Conservation (phyloP, 106 monocot genomes). For the Allium sativum region DNA sequence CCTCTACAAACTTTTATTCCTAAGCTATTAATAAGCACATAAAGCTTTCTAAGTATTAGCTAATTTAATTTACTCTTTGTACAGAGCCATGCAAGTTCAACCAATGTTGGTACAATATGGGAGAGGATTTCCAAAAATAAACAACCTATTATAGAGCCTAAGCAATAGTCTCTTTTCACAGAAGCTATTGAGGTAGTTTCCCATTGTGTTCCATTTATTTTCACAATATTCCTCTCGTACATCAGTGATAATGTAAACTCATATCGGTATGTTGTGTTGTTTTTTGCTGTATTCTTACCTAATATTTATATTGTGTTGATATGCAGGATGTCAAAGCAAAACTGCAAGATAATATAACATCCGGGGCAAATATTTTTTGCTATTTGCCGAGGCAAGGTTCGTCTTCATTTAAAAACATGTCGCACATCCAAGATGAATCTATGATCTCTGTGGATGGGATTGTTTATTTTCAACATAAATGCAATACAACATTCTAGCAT, state of each 20-base stretch:
- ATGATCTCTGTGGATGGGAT: too few relatives aligned
- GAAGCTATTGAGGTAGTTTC: conserved; percentile 67
- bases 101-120: conserved; percentile 69
- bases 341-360: conserved; percentile 48
- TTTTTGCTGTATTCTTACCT: not conserved
- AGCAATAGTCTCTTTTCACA: conserved; percentile 68
- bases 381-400: conserved; percentile 96
- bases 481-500: too few relatives aligned
- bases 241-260: not conserved
- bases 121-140: conserved; percentile 95
- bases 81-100: conserved; percentile 69
- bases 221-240: not conserved
- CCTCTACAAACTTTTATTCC: too few relatives aligned
- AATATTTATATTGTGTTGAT: not conserved
- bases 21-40: not conserved
- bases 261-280: not conserved
- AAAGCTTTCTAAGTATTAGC: not conserved
- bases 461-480: too few relatives aligned
- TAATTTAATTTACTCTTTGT: conserved; percentile 6
- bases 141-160: conserved; percentile 93
- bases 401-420: conserved; percentile 8
- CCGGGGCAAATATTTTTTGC: conserved; percentile 96
- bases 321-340: conserved; percentile 80
- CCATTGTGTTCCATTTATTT: not conserved
- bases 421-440: too few relatives aligned